Base-by-base conservation (phyloP, 1,284 basidiomycete genomes). In the Rhodotorula sp. region DNA sequence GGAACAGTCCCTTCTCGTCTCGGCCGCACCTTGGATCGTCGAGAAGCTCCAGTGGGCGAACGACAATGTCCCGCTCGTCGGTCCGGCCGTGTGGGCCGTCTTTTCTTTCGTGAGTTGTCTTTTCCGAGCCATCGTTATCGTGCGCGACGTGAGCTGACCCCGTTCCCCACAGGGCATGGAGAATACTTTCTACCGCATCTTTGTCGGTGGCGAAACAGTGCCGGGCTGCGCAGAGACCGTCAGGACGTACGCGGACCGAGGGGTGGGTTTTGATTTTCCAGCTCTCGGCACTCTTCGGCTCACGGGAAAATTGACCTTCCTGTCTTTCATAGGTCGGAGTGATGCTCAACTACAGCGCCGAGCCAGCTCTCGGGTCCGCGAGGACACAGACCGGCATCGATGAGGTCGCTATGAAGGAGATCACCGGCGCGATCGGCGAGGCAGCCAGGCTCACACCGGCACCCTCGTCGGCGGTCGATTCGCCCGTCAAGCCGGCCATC, bases 311-410 rank as follows among this genome's bases (percentile, higher is more conserved):
- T 61, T 69, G 28, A 62, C 55, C 45, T 68, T 57, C 12, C 26
- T 26, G 26, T n/a, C 12, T 34, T 18, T 18, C 8, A 19, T 38
- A 75, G 70, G 54, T 77, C 57, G 77, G 77, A 26, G 73, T 76
- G n/a, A 69, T 78, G 67, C 70, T 79, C 60, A 78, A 77, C 62
- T 79, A 78, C 68, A 72, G 69, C 15, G 78, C 77, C 4, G 78
- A 79, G 62, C 77, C 77, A 0, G 66, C 73, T 0, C 72, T 75
- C 57, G 72, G 74, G 12, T 23, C 65, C 5, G 62, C 66, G 10
- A 64, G 67, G 59, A 43, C 63, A 2, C 47, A 52, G n/a, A 68
- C 52, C 1, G 71, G 71, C 21, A 62, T 72, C 52, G 59, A 72
- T 56, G 60, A 68, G 43, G 49, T 64, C n/a, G 65, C 67, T 28